Evolutionary conservation across 1,284 basidiomycete genomes (phyloP).

Genomic region (Testicularia cyperi): DNA sequence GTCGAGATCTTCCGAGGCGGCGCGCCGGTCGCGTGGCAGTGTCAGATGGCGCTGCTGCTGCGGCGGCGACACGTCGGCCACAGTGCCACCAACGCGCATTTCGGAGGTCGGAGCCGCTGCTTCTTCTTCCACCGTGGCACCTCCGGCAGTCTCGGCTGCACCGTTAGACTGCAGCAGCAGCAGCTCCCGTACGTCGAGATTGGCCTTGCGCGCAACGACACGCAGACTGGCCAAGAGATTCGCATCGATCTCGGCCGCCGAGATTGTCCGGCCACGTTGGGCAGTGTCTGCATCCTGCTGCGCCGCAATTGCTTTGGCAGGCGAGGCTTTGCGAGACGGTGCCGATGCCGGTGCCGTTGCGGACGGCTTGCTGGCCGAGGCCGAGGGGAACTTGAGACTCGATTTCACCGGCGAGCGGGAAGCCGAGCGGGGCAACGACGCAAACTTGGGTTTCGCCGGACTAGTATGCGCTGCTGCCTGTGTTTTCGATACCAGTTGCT

Average conservation of each 20-base stretch:
- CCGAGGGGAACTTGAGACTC: slow-evolving; percentile 12
- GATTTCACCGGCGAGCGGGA: slow-evolving; percentile 28
- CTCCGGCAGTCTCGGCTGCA: too few species aligned
- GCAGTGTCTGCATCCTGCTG: too few species aligned
- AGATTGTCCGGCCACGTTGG: slow-evolving; percentile 1
- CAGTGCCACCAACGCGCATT: neutral
- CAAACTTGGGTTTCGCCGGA: neutral
- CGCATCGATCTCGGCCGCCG: slow-evolving; percentile 25
- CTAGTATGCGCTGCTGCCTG: neutral
- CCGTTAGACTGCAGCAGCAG: slow-evolving; percentile 1
- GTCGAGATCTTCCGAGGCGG: slow-evolving; percentile 19
- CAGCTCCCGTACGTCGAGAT: slow-evolving; percentile 18
- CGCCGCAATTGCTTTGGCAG: too few species aligned
- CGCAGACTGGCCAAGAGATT: slow-evolving; percentile 18
- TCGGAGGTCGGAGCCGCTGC: neutral
- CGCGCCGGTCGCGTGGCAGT: slow-evolving; percentile 1
- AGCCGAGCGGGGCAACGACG: slow-evolving; percentile 2
- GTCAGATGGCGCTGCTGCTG: too few species aligned
- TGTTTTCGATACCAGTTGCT: neutral
- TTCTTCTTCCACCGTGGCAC: neutral
- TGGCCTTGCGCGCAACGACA: slow-evolving; percentile 33
- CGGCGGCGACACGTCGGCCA: neutral
- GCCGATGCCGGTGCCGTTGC: neutral
- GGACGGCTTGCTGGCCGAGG: neutral
- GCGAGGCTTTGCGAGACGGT: too few species aligned